A percentile compares a stretch with the other conserved stretches of the same genome.
phyloP scores from a whole-genome alignment of 2,329 filamentous ascomycete genomes.

The Fusarium sp. region DNA sequence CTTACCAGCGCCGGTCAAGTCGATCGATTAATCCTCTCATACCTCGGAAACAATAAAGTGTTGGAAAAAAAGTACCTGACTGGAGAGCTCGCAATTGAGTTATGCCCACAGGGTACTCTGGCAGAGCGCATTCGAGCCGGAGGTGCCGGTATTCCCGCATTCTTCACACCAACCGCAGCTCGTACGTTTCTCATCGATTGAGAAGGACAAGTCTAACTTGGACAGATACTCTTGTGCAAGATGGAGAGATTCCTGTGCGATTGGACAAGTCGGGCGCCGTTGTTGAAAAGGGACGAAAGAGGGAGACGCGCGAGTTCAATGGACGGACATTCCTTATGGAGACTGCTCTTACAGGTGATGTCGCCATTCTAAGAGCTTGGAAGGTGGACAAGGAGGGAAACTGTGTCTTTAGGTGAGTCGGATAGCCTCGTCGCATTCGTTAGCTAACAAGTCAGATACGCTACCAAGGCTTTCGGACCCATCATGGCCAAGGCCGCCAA shows the following conservation, averaged over 20 bases:
- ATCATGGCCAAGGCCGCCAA: constrained; percentile 86
- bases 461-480: constrained; percentile 79
- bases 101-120: constrained; percentile 81
- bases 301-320: constrained; percentile 79
- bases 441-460: constrained; percentile 60
- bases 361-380: constrained; percentile 81
- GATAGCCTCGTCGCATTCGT: neutral
- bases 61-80: constrained; percentile 80
- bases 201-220: constrained; percentile 18
- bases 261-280: constrained; percentile 70
- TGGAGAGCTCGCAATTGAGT: constrained; percentile 79
- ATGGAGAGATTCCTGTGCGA: constrained; percentile 74
- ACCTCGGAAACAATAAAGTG: constrained; percentile 81
- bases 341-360: constrained; percentile 79
- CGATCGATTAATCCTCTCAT: constrained; percentile 78
- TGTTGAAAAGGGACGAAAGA: constrained; percentile 71
- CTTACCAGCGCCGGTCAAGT: constrained; percentile 78
- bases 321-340: constrained; percentile 83
- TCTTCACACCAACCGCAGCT: constrained; percentile 81
- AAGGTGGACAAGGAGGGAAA: constrained; percentile 83
- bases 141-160: constrained; percentile 82
- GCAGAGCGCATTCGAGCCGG: constrained; percentile 79
- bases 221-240: constrained; percentile 72
- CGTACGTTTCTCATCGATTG: constrained; percentile 55
- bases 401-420: constrained; percentile 75